Percentiles rank a stretch among this genome's conserved stretches.
Conservation (phyloP, 1,284 basidiomycete genomes). For the Ganoderma lingzhi region DNA sequence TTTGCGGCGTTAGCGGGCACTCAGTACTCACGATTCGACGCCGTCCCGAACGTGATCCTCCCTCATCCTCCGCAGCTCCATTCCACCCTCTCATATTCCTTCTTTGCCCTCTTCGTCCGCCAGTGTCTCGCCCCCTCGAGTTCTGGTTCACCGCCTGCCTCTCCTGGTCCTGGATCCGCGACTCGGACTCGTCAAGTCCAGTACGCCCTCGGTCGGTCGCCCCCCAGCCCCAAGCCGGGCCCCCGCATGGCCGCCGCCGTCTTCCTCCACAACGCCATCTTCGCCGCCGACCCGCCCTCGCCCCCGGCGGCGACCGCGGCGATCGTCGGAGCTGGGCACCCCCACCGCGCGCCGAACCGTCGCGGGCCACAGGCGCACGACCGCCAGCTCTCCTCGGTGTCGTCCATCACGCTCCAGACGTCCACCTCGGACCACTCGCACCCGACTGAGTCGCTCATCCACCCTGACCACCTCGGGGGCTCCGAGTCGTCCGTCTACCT, state of each 20-base stretch:
- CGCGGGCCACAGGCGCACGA: slow-evolving; percentile 31
- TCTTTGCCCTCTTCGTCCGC: neutral
- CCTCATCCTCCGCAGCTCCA: slow-evolving; percentile 1
- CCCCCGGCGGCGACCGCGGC: slow-evolving; percentile 30
- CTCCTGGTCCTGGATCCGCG: slow-evolving; percentile 2
- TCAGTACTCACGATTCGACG: slow-evolving; percentile 5
- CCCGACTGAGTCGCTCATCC: slow-evolving; percentile 58
- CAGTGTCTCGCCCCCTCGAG: slow-evolving; percentile 1
- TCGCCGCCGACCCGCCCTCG: slow-evolving; percentile 48
- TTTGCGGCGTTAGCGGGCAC: slow-evolving; percentile 19
- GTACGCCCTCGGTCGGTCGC: slow-evolving; percentile 9
- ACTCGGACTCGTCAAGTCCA: neutral
- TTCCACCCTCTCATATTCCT: neutral
- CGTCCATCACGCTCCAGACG: slow-evolving; percentile 57
- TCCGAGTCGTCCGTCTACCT: slow-evolving; percentile 53
- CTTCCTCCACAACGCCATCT: slow-evolving; percentile 63
- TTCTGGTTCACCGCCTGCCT: neutral
- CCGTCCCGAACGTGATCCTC: slow-evolving; percentile 4
- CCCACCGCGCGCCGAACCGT: slow-evolving; percentile 32
- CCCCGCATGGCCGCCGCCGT: slow-evolving; percentile 46
- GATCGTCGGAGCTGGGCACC: neutral
- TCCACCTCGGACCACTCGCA: slow-evolving; percentile 56
- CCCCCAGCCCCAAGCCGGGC: neutral
- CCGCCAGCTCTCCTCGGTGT: slow-evolving; percentile 55
- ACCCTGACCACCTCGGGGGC: slow-evolving; percentile 32